Conservation (phyloP, 371 early-diverging fungal species). For the Mucor lusitanicus region DNA sequence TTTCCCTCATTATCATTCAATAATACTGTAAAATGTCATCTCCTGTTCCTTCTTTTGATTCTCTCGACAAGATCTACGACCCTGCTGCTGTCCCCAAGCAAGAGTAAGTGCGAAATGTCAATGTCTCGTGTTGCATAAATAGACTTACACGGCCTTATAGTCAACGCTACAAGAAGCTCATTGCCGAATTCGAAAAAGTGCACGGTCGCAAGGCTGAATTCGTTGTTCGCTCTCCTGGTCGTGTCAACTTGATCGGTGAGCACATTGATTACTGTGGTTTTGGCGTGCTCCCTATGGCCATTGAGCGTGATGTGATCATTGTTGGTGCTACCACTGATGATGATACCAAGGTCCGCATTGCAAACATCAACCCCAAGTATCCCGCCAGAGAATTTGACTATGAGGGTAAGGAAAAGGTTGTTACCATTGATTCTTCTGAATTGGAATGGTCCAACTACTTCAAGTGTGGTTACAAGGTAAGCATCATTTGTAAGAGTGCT, state of each 20-base stretch:
- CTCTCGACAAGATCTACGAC: slow-evolving; percentile 46
- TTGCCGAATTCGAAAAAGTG: slow-evolving; percentile 53
- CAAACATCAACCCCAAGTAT: slow-evolving; percentile 70
- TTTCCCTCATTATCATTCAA: slow-evolving; percentile 4
- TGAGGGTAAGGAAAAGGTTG: slow-evolving; percentile 50
- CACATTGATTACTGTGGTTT: slow-evolving; percentile 96
- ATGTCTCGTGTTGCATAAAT: background rate
- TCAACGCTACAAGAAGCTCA: slow-evolving; percentile 60
- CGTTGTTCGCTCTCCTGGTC: slow-evolving; percentile 88
- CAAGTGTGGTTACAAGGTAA: slow-evolving; percentile 81
- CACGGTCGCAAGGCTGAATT: slow-evolving; percentile 77
- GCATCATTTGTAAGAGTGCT: background rate
- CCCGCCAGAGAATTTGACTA: slow-evolving; percentile 62
- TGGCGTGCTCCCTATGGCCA: slow-evolving; percentile 95
- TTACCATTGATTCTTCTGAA: slow-evolving; percentile 68
- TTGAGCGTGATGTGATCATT: slow-evolving; percentile 84
- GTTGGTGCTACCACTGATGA: slow-evolving; percentile 64
- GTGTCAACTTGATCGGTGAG: slow-evolving; percentile 95
- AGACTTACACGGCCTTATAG: slow-evolving; percentile 17
- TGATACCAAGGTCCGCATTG: slow-evolving; percentile 56
- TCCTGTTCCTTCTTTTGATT: slow-evolving; percentile 40
- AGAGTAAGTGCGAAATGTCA: slow-evolving; percentile 32
- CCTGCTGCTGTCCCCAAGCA: slow-evolving; percentile 34
- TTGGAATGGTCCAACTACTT: slow-evolving; percentile 90
- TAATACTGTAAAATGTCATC: slow-evolving; percentile 21